Percentiles rank a stretch among this genome's conserved stretches.
These are phyloP conservation scores for Mesostigma viride DNA, from an alignment of 139 green algal genomes.

Conservation along the genomic window DNA sequence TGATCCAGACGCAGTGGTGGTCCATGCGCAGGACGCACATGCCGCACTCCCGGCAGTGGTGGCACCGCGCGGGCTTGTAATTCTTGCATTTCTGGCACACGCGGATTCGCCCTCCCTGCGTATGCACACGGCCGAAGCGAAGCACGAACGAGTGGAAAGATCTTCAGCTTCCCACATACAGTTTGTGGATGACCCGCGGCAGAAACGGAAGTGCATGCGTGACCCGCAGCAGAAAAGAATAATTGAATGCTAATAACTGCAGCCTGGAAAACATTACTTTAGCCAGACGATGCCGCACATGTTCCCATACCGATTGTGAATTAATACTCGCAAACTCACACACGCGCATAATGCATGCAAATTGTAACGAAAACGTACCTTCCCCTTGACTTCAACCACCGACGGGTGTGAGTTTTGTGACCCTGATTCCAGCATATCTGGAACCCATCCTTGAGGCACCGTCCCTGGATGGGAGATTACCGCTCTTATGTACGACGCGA, in stretches of 20 bases:
- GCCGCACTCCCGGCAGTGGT: slow-evolving; percentile 79
- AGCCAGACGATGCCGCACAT: not conserved
- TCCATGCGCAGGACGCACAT: slow-evolving; percentile 78
- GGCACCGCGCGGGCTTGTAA: slow-evolving; percentile 66
- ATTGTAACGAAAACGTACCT: too few relatives aligned
- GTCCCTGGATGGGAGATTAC: slow-evolving; percentile 24
- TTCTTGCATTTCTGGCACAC: slow-evolving; percentile 74
- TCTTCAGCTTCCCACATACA: not conserved
- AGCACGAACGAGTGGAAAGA: not conserved
- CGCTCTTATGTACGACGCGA: slow-evolving; percentile 21
- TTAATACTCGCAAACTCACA: too few relatives aligned
- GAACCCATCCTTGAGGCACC: slow-evolving; percentile 16
- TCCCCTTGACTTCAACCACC: slow-evolving; percentile 21
- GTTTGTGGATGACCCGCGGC: not conserved
- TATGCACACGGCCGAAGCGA: slow-evolving; percentile 45
- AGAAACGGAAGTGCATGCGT: not conserved
- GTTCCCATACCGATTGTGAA: too few relatives aligned
- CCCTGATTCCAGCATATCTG: not conserved
- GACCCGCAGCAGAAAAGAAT: not conserved
- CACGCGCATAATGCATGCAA: too few relatives aligned
- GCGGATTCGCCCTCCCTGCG: slow-evolving; percentile 45
- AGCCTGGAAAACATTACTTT: not conserved
- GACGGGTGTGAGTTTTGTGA: not conserved
- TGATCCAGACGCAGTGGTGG: slow-evolving; percentile 67
- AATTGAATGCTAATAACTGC: not conserved